phyloP scores from a whole-genome alignment of 2,329 filamentous ascomycete genomes.

The Falciphora oryzae region DNA sequence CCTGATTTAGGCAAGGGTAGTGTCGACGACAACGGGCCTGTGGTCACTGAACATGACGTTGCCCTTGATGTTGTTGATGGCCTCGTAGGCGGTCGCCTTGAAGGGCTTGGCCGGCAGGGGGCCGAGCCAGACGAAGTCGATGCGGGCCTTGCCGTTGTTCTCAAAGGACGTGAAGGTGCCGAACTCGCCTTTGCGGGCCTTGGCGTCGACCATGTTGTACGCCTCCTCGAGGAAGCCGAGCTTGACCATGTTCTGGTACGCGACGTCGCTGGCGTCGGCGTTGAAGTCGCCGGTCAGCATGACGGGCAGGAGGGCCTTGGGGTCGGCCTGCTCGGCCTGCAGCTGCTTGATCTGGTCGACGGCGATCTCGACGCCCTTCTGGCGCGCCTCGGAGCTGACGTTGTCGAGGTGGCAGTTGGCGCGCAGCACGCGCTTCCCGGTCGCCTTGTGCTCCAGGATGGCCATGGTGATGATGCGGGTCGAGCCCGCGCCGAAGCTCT shows the following conservation, averaged over 20 bases:
- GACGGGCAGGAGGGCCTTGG: neutral
- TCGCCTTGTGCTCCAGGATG: conserved; percentile 34
- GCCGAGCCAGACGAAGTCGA: conserved; percentile 14
- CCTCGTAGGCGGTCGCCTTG: conserved; percentile 6
- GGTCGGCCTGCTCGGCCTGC: conserved; percentile 15
- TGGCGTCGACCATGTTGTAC: conserved; percentile 1
- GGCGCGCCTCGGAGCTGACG: conserved; percentile 33
- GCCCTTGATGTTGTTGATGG: conserved; percentile 6
- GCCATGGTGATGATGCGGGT: conserved; percentile 44
- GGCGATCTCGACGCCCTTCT: conserved; percentile 41
- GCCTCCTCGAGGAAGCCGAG: conserved; percentile 3
- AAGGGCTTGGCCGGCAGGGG: conserved; percentile 8
- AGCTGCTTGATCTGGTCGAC: conserved; percentile 27
- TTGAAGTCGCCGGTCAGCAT: conserved; percentile 13
- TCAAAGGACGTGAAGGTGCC: conserved; percentile 3
- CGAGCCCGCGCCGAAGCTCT: conserved; percentile 46
- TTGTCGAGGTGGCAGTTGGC: conserved; percentile 52
- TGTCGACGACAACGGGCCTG: conserved; percentile 9
- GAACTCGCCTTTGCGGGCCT: neutral
- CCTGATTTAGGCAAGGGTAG: conserved; percentile 8
- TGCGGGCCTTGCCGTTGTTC: conserved; percentile 11
- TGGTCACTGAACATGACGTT: conserved; percentile 11
- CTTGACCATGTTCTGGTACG: conserved; percentile 6
- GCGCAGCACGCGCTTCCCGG: conserved; percentile 33
- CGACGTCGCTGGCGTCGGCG: conserved; percentile 3